These are phyloP conservation scores for Ganoderma sp. DNA, from an alignment of 1,284 basidiomycete species.

Conservation along the genomic window DNA sequence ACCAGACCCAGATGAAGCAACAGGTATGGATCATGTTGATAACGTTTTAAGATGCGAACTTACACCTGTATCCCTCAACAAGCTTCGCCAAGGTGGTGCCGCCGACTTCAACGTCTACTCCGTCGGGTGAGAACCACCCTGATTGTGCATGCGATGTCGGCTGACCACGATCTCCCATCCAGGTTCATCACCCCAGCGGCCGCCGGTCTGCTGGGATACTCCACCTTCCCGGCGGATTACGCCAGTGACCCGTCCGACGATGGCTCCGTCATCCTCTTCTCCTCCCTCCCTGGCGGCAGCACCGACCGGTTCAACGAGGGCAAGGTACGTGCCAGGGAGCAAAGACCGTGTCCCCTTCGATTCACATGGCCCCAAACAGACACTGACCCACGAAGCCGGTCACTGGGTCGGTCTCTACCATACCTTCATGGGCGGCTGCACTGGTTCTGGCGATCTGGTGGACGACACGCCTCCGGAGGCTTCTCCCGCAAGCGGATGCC, in stretches of 20 bases:
- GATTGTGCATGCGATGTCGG: constrained; percentile 28
- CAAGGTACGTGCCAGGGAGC: constrained; percentile 5
- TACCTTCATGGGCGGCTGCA: constrained; percentile 64
- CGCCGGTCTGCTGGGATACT: constrained; percentile 49
- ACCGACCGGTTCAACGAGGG: constrained; percentile 53
- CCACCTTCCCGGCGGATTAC: constrained; percentile 56
- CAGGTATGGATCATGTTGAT: not conserved
- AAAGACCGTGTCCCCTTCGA: not conserved
- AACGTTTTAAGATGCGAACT: not conserved
- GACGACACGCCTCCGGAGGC: constrained; percentile 57
- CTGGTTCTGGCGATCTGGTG: constrained; percentile 54
- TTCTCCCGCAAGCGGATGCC: constrained; percentile 52
- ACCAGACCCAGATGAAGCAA: constrained; percentile 58
- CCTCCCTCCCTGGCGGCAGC: constrained; percentile 55
- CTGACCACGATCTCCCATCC: not conserved
- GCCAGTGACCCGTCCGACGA: constrained; percentile 48
- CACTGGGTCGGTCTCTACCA: constrained; percentile 66
- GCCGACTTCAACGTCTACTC: constrained; percentile 58
- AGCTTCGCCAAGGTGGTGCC: constrained; percentile 49
- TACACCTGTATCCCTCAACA: not conserved
- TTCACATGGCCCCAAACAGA: constrained; percentile 37
- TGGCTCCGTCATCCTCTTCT: constrained; percentile 56
- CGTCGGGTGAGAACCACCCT: constrained; percentile 47
- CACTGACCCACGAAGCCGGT: constrained; percentile 60
- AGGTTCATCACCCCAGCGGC: not conserved